These are phyloP conservation scores for Leishmania aethiopica DNA, from an alignment of 208 protist genomes.

Conservation along the genomic window DNA sequence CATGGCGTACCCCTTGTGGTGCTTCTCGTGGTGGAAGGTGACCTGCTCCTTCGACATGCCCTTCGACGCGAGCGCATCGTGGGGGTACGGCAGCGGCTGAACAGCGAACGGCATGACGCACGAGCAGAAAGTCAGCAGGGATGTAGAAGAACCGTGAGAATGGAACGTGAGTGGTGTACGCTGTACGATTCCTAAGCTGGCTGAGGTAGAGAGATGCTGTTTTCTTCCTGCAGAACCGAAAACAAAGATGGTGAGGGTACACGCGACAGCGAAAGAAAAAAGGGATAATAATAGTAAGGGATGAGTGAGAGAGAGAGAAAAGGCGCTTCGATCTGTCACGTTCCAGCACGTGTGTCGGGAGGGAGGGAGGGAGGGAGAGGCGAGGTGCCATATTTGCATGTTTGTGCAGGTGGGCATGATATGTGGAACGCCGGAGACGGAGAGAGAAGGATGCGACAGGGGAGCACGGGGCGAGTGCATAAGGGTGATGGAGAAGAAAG, in stretches of 20 bases:
- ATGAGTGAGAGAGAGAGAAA: neutral
- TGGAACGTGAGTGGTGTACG: neutral
- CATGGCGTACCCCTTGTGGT: constrained; percentile 90
- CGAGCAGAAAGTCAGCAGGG: neutral
- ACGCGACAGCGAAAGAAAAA: neutral
- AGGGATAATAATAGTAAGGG: neutral
- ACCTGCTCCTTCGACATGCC: constrained; percentile 89
- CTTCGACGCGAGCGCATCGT: constrained; percentile 80
- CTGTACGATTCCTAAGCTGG: neutral
- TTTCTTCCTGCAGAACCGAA: neutral
- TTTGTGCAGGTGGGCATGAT: neutral
- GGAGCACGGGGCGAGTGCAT: neutral
- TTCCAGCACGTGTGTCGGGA: neutral
- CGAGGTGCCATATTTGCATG: neutral
- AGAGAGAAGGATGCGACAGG: neutral
- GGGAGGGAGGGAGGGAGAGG: neutral
- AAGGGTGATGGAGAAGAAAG: neutral
- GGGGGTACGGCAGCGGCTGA: constrained; percentile 74
- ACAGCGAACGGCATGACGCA: constrained; percentile 66
- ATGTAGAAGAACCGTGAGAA: neutral
- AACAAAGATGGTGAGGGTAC: neutral
- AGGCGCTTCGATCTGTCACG: neutral
- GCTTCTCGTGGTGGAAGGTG: constrained; percentile 93
- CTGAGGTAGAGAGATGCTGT: neutral
- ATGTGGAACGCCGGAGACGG: neutral